A percentile compares a stretch with the other conserved stretches of the same genome.
Conservation (phyloP, 305 asterid genomes). For the Salvia sclarea region DNA sequence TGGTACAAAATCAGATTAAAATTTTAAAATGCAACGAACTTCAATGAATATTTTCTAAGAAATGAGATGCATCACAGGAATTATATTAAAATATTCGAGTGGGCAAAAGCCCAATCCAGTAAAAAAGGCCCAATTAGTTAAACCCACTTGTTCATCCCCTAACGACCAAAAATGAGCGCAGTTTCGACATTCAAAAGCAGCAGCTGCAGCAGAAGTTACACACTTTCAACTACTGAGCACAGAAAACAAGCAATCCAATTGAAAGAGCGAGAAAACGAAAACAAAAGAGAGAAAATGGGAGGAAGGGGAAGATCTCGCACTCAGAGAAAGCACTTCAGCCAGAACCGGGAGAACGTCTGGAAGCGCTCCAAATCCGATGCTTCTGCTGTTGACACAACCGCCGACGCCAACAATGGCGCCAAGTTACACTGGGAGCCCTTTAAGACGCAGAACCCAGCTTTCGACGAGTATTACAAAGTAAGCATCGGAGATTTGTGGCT, state of each 20-base stretch:
- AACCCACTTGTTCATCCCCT: constrained; percentile 28
- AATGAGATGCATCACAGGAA: too few relatives aligned
- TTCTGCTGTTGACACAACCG: constrained; percentile 35
- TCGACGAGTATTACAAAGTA: constrained; percentile 91
- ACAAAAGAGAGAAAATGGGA: constrained; percentile 55
- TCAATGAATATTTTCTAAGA: too few relatives aligned
- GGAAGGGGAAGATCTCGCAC: constrained; percentile 89
- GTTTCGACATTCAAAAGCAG: constrained; percentile 27
- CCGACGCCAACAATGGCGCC: constrained; percentile 32
- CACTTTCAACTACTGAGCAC: not conserved
- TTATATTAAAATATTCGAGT: too few relatives aligned
- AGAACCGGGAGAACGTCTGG: constrained; percentile 82
- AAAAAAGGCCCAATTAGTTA: not conserved
- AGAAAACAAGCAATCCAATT: not conserved
- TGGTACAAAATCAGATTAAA: too few relatives aligned
- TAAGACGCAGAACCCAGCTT: constrained; percentile 62
- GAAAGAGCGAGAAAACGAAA: constrained; percentile 42
- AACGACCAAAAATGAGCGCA: constrained; percentile 9
- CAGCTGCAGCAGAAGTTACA: constrained; percentile 28
- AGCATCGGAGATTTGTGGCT: constrained; percentile 3
- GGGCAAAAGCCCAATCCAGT: constrained; percentile 1
- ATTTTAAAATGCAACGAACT: too few relatives aligned
- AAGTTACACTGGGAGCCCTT: constrained; percentile 70
- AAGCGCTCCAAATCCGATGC: constrained; percentile 66
- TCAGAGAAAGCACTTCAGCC: constrained; percentile 86